Percentiles rank a stretch among this genome's conserved stretches.
Conservation (phyloP, 2,329 filamentous ascomycete genomes). For the Aciculosporium take region DNA sequence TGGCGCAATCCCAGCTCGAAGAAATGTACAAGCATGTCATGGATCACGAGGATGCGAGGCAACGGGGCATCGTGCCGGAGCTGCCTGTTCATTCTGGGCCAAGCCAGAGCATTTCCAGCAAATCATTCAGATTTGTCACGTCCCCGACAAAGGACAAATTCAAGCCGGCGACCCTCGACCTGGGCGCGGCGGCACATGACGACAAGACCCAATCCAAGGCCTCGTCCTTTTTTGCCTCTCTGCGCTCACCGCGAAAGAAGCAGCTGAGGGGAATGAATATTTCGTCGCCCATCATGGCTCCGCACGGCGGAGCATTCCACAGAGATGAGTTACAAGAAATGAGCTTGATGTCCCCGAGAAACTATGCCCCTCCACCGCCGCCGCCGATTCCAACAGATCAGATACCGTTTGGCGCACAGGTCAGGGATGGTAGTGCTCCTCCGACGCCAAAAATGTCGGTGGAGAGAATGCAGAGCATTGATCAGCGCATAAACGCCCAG, state of each 20-base stretch:
- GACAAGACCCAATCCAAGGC: slow-evolving; percentile 41
- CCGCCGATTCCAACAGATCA: slow-evolving; percentile 40
- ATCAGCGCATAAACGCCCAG: slow-evolving; percentile 37
- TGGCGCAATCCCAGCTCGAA: slow-evolving; percentile 72
- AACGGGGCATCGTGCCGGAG: slow-evolving; percentile 36
- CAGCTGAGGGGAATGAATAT: slow-evolving; percentile 40
- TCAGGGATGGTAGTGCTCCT: slow-evolving; percentile 12
- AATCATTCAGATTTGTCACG: slow-evolving; percentile 14
- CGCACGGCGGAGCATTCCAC: slow-evolving; percentile 45
- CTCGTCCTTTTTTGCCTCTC: slow-evolving; percentile 45
- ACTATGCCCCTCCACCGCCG: slow-evolving; percentile 42
- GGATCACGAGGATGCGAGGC: slow-evolving; percentile 66
- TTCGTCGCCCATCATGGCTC: slow-evolving; percentile 52
- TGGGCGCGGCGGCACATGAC: slow-evolving; percentile 24
- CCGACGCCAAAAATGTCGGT: slow-evolving; percentile 26
- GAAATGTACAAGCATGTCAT: slow-evolving; percentile 84
- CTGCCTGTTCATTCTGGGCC: slow-evolving; percentile 21
- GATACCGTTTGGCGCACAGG: slow-evolving; percentile 20
- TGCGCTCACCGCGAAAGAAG: slow-evolving; percentile 45
- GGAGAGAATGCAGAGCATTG: slow-evolving; percentile 32
- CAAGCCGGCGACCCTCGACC: slow-evolving; percentile 37
- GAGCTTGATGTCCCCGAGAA: slow-evolving; percentile 40
- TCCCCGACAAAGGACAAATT: slow-evolving; percentile 28
- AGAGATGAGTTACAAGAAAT: slow-evolving; percentile 41
- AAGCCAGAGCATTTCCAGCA: slow-evolving; percentile 12